Conservation (phyloP, 2,329 filamentous ascomycete genomes). For the Phoma sp. region DNA sequence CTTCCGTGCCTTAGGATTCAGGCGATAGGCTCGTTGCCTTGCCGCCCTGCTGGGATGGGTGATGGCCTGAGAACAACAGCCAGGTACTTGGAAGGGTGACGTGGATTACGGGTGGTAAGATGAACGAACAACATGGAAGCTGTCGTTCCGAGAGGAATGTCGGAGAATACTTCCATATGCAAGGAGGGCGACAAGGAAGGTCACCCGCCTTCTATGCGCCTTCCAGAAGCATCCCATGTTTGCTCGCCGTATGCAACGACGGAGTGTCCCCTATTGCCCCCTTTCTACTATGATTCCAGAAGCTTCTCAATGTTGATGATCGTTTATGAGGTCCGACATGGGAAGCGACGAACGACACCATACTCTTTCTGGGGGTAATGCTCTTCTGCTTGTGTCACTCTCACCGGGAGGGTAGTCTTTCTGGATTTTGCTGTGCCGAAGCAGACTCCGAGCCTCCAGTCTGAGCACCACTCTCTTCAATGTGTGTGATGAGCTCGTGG, state of each 20-base stretch:
- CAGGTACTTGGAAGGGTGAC: conserved; percentile 8
- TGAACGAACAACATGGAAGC: conserved; percentile 3
- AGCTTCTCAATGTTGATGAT: neutral
- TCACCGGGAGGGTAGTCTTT: neutral
- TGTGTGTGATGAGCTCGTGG: conserved; percentile 24
- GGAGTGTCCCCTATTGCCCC: conserved; percentile 5
- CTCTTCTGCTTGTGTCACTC: neutral
- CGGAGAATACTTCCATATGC: conserved; percentile 1
- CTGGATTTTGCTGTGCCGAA: conserved; percentile 22
- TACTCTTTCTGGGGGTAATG: neutral
- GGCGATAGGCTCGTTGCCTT: conserved; percentile 10
- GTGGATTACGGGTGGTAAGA: conserved; percentile 5
- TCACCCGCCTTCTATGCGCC: conserved; percentile 8
- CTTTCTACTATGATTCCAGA: conserved; percentile 1
- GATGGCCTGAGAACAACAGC: conserved; percentile 2
- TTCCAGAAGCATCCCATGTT: conserved; percentile 11
- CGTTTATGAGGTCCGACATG: neutral
- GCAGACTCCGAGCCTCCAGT: conserved; percentile 6
- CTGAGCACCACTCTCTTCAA: conserved; percentile 23
- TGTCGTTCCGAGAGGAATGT: conserved; percentile 3
- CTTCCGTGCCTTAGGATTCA: conserved; percentile 10
- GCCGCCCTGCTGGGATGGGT: conserved; percentile 7
- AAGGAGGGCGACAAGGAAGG: conserved; percentile 5
- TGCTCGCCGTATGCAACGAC: conserved; percentile 21
- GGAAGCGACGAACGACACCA: neutral